A percentile compares a stretch with the other conserved stretches of the same genome.
These are phyloP conservation scores for Chrysanthemum makinoi DNA, from an alignment of 129 eudicot genomes.

Conservation along the genomic window DNA sequence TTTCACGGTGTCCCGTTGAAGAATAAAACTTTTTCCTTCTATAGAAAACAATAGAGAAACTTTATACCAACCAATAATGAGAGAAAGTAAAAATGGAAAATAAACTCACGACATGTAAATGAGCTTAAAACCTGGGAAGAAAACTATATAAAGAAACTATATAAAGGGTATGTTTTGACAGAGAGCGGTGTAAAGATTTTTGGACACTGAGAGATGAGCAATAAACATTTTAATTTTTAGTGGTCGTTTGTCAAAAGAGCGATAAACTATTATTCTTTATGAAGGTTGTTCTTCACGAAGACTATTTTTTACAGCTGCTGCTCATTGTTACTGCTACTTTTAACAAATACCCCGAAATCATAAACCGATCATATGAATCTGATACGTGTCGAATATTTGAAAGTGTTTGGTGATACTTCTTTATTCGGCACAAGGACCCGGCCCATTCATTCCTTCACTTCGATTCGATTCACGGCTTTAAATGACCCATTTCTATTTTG, in stretches of 20 bases:
- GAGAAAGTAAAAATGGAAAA: constrained; percentile 18
- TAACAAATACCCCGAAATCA: too few relatives aligned
- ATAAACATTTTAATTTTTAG: too few relatives aligned
- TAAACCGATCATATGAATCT: neutral
- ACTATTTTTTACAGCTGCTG: too few relatives aligned
- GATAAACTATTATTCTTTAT: too few relatives aligned
- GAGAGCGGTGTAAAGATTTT: too few relatives aligned
- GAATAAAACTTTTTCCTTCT: constrained; percentile 6
- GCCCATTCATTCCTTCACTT: neutral
- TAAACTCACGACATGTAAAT: constrained; percentile 28
- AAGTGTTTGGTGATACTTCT: constrained; percentile 30
- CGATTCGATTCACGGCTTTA: neutral
- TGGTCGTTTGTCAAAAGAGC: too few relatives aligned
- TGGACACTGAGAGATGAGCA: too few relatives aligned
- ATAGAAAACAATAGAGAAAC: constrained; percentile 28
- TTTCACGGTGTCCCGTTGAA: constrained; percentile 17
- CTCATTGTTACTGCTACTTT: too few relatives aligned
- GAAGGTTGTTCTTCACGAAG: too few relatives aligned
- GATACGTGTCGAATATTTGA: constrained; percentile 34
- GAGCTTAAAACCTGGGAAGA: constrained; percentile 2
- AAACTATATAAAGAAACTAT: neutral
- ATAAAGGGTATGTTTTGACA: too few relatives aligned
- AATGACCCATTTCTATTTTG: neutral
- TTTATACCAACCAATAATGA: constrained; percentile 37
- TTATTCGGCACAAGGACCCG: constrained; percentile 10